Percentiles rank a stretch among this genome's conserved stretches.
Evolutionary conservation across 2,329 filamentous ascomycete genomes (phyloP).

Genomic region (Diaporthe sp.): DNA sequence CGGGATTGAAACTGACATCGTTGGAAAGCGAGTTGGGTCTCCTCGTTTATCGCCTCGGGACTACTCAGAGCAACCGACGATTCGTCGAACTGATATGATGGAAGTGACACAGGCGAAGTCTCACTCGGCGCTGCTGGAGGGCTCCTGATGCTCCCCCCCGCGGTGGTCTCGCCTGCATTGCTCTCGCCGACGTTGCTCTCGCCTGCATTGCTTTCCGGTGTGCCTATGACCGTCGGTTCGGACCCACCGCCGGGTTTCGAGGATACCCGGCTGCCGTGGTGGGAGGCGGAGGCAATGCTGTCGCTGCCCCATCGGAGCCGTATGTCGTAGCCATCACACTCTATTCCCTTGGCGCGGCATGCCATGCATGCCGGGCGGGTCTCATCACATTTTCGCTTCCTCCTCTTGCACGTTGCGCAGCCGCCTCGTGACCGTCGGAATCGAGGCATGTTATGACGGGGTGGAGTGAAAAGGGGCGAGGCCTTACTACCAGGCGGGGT

Average conservation of each 20-base stretch:
- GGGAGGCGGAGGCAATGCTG: neutral
- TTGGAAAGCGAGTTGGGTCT: constrained; percentile 2
- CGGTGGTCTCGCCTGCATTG: neutral
- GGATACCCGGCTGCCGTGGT: neutral
- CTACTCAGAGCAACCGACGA: neutral
- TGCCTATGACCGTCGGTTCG: neutral
- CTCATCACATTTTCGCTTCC: constrained; percentile 11
- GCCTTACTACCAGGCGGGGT: neutral
- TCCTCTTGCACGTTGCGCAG: constrained; percentile 12
- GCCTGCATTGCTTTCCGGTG: neutral
- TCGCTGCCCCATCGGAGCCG: neutral
- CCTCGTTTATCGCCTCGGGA: neutral
- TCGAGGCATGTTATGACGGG: constrained; percentile 14
- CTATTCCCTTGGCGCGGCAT: constrained; percentile 7
- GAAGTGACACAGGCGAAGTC: neutral
- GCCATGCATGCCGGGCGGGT: constrained; percentile 1
- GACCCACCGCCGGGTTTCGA: neutral
- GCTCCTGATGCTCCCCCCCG: neutral
- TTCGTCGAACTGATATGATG: neutral
- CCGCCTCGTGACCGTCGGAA: constrained; percentile 10
- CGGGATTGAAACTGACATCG: neutral
- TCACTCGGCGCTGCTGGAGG: neutral
- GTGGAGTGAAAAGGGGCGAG: neutral
- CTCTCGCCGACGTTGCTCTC: neutral
- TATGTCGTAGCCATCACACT: constrained; percentile 10